Evolutionary conservation across 1,139 yeast genomes (phyloP).

Genomic region (Taiozyma sp.): DNA sequence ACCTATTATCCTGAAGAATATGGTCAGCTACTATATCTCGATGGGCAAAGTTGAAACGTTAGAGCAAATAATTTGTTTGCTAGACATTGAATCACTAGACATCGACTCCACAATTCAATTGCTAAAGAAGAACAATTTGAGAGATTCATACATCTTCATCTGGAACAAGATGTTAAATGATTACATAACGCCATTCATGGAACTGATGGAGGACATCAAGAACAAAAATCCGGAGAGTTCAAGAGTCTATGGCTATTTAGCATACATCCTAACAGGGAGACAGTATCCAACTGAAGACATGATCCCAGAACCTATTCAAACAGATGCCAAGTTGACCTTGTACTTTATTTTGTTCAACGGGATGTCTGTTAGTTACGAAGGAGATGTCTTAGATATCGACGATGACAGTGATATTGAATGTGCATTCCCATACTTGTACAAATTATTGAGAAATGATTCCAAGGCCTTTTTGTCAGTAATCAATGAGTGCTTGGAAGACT

Average conservation of each 20-base stretch:
- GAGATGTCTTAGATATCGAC: slow-evolving; percentile 26
- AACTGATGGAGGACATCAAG: slow-evolving; percentile 42
- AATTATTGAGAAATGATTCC: slow-evolving; percentile 46
- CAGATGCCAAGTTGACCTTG: slow-evolving; percentile 42
- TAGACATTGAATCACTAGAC: slow-evolving; percentile 63
- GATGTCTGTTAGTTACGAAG: slow-evolving; percentile 29
- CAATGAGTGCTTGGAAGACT: slow-evolving; percentile 78
- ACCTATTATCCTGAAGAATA: slow-evolving; percentile 53
- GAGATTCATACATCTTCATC: slow-evolving; percentile 62
- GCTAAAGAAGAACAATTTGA: slow-evolving; percentile 48
- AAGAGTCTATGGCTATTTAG: slow-evolving; percentile 55
- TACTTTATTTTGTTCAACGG: slow-evolving; percentile 55
- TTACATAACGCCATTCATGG: slow-evolving; percentile 59
- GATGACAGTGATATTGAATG: slow-evolving; percentile 29
- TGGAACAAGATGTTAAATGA: slow-evolving; percentile 66
- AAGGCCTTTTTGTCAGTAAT: slow-evolving; percentile 57
- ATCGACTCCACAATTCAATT: slow-evolving; percentile 63
- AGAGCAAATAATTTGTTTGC: slow-evolving; percentile 63
- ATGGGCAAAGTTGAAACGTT: slow-evolving; percentile 42
- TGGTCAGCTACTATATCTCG: slow-evolving; percentile 49
- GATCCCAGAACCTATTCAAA: slow-evolving; percentile 31
- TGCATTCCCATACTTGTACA: slow-evolving; percentile 55
- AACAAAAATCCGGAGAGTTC: slow-evolving; percentile 8
- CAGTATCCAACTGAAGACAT: slow-evolving; percentile 71
- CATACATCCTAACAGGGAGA: slow-evolving; percentile 70